Conservation (phyloP, 495 filamentous ascomycete species). For the Penicillium coffeae region DNA sequence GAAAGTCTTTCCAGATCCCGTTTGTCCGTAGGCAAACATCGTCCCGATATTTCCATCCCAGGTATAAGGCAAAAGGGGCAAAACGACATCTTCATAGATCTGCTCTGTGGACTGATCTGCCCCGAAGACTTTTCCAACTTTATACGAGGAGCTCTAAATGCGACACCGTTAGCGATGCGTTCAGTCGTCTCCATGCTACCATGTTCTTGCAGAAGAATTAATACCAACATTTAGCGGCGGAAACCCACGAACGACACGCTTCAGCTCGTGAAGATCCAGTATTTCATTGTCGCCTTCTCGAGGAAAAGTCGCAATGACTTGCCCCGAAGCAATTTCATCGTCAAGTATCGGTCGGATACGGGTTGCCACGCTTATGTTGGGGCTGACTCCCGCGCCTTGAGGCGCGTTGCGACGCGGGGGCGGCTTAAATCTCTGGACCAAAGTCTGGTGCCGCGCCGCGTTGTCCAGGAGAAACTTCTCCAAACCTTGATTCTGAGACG, state of each 20-base stretch:
- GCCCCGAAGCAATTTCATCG: constrained; percentile 8
- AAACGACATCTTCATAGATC: constrained; percentile 22
- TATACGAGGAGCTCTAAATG: constrained; percentile 9
- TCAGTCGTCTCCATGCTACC: too few relatives aligned
- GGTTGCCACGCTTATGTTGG: constrained; percentile 2
- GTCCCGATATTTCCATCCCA: constrained; percentile 31
- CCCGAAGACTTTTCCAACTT: constrained; percentile 15
- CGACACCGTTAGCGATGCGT: neutral
- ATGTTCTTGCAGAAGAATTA: too few relatives aligned
- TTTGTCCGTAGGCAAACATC: constrained; percentile 46
- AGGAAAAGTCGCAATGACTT: constrained; percentile 6
- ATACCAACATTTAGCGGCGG: constrained; percentile 13
- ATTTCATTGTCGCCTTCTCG: constrained; percentile 4
- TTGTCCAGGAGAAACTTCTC: constrained; percentile 2
- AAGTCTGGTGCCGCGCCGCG: neutral
- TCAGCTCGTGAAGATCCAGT: constrained; percentile 13
- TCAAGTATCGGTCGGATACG: constrained; percentile 11
- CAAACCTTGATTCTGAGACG: too few relatives aligned
- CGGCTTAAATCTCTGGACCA: constrained; percentile 1
- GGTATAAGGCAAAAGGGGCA: constrained; percentile 24
- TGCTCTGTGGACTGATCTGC: constrained; percentile 11
- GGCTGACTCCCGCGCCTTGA: neutral
- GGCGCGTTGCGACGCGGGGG: neutral
- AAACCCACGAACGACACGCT: constrained; percentile 6
- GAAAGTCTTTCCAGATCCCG: constrained; percentile 45